Base-by-base conservation (phyloP, 2,329 filamentous ascomycete genomes). In the Didymella segeticola region DNA sequence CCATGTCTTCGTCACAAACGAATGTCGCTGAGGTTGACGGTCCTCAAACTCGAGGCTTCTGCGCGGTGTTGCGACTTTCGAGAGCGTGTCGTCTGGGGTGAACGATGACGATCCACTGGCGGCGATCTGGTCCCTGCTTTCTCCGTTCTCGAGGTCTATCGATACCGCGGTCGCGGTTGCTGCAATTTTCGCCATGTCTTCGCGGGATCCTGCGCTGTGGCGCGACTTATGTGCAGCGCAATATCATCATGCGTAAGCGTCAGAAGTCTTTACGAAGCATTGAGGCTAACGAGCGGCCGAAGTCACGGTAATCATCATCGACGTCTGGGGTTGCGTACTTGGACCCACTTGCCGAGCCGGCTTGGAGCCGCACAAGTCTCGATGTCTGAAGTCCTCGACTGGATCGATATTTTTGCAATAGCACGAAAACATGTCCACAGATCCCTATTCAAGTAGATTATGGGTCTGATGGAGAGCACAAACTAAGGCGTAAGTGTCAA, bases 311-410 rank as follows among this genome's bases (percentile, higher is more conserved):
- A 23, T 23, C 45, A 45, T 45, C 51, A 49, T 54, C 45, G 45
- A 49, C 34, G 51, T 54, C 45, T 54, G 39, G 34, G 45, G 45
- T 48, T 45, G 38, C 45, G 41, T 36, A 37, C 20, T 20, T 12
- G 22, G 51, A 49, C 20, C 51, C 45, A 54, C 45, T 30, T 53
- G 50, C 50, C 50, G 50, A 29, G 43, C 34, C 33, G 39, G 46
- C 5, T 27, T 29, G 33, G 31, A 43, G 41, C 36, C 47, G 33
- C 30, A 22, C 19, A 45, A 31, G 41, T 25, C 14, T 43, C 30
- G 42, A 45, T 5, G 15, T 5, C 42, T 23, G 42, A 45, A 2
- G 15, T 5, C 42, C 20, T 31, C 20, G 8, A 33, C n/a, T n/a
- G n/a, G n/a, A n/a, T n/a, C n/a, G n/a, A n/a, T n/a, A n/a, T n/a